Base-by-base conservation (phyloP, 2,329 filamentous ascomycete genomes). In the Fusarium chaquense region DNA sequence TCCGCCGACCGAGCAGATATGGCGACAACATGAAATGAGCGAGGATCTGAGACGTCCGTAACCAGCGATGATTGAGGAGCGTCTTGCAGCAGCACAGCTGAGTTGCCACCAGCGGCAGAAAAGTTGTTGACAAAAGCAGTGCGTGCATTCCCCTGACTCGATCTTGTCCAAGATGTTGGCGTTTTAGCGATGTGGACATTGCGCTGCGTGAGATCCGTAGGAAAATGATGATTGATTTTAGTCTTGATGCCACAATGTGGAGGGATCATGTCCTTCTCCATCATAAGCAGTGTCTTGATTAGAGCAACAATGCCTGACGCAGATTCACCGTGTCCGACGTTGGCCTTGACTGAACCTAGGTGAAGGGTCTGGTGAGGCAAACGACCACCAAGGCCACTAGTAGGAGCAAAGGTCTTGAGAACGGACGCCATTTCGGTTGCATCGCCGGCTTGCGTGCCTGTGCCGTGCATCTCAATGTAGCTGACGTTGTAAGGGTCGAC, bases 391-490 rank as follows among this genome's bases (percentile, higher is more conserved):
- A 47, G 24, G 20, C 44, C 49, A 15, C 82, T 80, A 20, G 82
- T 76, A 0, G 85, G 85, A 1, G 84, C 84, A 66, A 85, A 87
- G 7, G 85, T 81, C 51, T 83, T 79, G 4, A 90, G 88, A 45
- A 97, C 92, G 1, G 91, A 93, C 3, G 88, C 84, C 91, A 95
- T 94, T 78, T 97, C 93, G 5, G 89, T 91, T 10, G 89, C 90
- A 75, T 97, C 93, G 60, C 93, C 93, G 33, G 92, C 93, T 78
- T 97, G 93, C 0, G 93, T 97, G 30, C 93, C 94, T 3, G 94
- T 97, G 12, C 93, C 93, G 78, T 97, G 93, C 90, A 96, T 93
- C 80, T 97, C 93, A 8, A 97, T 90, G 74, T 95, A 96, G 78
- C 90, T 90, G 44, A 97, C 86, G 65, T 94, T 91, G 50, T 89